phyloP scores from a whole-genome alignment of 331 rosid species.

The Malus hybrid region DNA sequence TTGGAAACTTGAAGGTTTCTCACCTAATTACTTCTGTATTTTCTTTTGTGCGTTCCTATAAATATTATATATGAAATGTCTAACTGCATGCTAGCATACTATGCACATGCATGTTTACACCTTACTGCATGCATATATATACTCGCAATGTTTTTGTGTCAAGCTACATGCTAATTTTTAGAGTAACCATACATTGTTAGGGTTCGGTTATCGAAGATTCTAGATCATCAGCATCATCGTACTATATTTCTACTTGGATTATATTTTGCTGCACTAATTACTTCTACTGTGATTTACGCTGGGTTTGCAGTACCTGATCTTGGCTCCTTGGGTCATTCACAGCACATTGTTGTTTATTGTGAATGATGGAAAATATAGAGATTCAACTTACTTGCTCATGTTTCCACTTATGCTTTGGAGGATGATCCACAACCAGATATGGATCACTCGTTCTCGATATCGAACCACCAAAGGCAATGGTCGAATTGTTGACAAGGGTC shows the following conservation, averaged over 20 bases:
- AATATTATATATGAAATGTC: too few relatives aligned
- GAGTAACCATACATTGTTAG: not conserved
- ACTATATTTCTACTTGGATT: not conserved
- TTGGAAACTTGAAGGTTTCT: slow-evolving; percentile 17
- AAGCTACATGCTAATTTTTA: too few relatives aligned
- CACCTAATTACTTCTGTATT: not conserved
- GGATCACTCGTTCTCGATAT: slow-evolving; percentile 74
- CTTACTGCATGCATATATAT: too few relatives aligned
- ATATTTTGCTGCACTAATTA: not conserved
- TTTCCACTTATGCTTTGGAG: slow-evolving; percentile 49
- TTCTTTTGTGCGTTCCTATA: too few relatives aligned
- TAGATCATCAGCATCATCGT: not conserved
- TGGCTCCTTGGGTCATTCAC: slow-evolving; percentile 69
- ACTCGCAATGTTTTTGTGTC: too few relatives aligned
- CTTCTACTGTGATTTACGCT: not conserved
- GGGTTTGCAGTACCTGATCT: slow-evolving; percentile 47
- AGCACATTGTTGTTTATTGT: slow-evolving; percentile 34
- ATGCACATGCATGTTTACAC: not conserved
- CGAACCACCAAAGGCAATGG: slow-evolving; percentile 51
- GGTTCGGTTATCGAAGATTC: not conserved
- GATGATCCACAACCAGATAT: slow-evolving; percentile 66
- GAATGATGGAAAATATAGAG: slow-evolving; percentile 28
- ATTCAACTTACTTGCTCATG: slow-evolving; percentile 34
- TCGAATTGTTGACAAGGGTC: slow-evolving; percentile 47
- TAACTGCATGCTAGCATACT: too few relatives aligned